Base-by-base conservation (phyloP, 2,329 filamentous ascomycete species). In the Aspergillus piperis region DNA sequence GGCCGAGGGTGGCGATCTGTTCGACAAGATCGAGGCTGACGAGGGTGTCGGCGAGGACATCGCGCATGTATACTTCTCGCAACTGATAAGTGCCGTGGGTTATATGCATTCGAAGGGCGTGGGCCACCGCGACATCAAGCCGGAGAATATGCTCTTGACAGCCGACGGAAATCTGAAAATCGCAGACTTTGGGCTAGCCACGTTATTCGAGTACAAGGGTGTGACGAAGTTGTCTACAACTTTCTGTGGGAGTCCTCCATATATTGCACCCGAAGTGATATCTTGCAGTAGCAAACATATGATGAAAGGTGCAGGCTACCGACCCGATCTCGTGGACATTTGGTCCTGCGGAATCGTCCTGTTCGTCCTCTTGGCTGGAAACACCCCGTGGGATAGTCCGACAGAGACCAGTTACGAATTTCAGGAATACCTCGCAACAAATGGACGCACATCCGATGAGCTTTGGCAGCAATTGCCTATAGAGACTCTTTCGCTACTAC, bases 281-380 rank as follows among this genome's bases (percentile, higher is more conserved):
- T 78, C 75, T 17, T 84, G 84, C 49, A 81, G 78, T 54, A 76
- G 80, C 77, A 61, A 89, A 81, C 73, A 70, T 3, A 78, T 81
- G 63, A 71, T 72, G 7, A 78, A 78, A 61, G 78, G 78, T 3
- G 51, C 66, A 13, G 80, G 80, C 7, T 84, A 84, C 62, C 75
- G 77, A 30, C 88, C 93, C 7, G 91, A 97, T 63, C 78, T 91
- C 44, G 91, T 91, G 39, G 95, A 99, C 72, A 89, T 99, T 59
- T 99, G 96, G 96, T 97, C 93, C 15, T 97, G 93, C 69, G 95
- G 95, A 36, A 92, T 99, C 56, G 96, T 99, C n/a, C 82, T 99
- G 3, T 99, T 99, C 71, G 95, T 98, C 38, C 81, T 99, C 3
- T 81, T 99, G 3, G 92, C 96, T 1, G 95, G 95, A 8, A 99